Evolutionary conservation across 768 basidiomycete species (phyloP), one percentile per base, ranked within the genome.

Genomic region (Udeniomyces megalosporus): DNA sequence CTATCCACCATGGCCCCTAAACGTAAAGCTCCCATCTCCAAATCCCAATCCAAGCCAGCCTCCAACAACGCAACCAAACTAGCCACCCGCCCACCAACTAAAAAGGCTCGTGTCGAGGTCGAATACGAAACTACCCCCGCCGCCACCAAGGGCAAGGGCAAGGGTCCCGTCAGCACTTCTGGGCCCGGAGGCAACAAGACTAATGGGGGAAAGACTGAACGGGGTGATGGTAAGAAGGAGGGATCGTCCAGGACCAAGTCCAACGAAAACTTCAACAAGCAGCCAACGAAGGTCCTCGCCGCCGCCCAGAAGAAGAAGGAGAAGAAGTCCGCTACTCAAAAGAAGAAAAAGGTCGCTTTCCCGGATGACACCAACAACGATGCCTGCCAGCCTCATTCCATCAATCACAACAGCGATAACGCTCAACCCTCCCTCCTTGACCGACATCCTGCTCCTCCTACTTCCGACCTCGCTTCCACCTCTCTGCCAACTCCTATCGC

Each of bases 61-160:
- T n/a, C 56, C 8, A 49, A n/a, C 24, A 54, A 45, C n/a, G 38
- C 49, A 32, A 24, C 48, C 5, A 59, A 58, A 44, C 62, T 57
- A 3, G 28, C 48, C 55, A 49, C 17, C 7, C 57, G 34, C 32
- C 55, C 57, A 20, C 48, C 57, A 20, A 45, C 35, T 38, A 64
- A 64, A 57, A 64, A 64, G 49, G 62, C 62, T 15, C n/a, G 58
- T 5, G 58, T 59, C 42, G 62, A 64, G 26, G 62, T 64, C 42
- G 58, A 64, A 31, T 64, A 50, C 58, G 62, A 64, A 12, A 42
- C 38, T 17, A 42, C 38, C 38, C 17, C 38, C 10, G 48, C 54
- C 20, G n/a, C 55, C n/a, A 15, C 28, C 60, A 62, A 62, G 45
- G 61, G 61, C 31, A 58, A 58, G 48, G 57, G 57, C 29, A 58